Base-by-base conservation (phyloP, 2,329 filamentous ascomycete species). In the Diaporthe longicolla region DNA sequence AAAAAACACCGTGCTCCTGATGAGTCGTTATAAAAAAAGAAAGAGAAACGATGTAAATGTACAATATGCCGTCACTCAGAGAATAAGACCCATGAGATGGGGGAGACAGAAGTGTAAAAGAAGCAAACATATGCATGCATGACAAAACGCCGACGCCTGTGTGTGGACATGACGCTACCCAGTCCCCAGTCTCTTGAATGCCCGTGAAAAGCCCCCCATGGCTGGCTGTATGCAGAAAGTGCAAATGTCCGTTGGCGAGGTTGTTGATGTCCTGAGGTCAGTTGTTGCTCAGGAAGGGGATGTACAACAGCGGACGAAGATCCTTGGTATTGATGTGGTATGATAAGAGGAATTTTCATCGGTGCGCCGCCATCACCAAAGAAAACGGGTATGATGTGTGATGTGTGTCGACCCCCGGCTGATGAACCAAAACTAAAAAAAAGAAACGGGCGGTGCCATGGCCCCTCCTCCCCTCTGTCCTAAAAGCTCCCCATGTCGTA, bases 61-160 rank as follows among this genome's bases (percentile, higher is more conserved):
- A 71, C 70, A 71, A 54, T 63, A 45, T 71, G 59, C 59, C 57
- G 37, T 71, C 70, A 71, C 50, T 71, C 57, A 40, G 32, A 63
- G 70, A 71, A 85, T 89, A 55, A 71, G 40, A 71, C 66, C 66
- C 40, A 48, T 35, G n/a, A 24, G 40, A 45, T 9, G 21, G 45
- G 17, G 24, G 17, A 48, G 55, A 40, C 13, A 48, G 40, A 37
- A 63, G 29, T 5, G 29, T 8, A n/a, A 5, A 61, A 29, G 63
- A 40, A 59, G 17, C n/a, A 52, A 52, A 71, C 13, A 65, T 40
- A 43, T 52, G 43, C 52, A 61, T 52, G 43, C 59, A 63, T 40
- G 69, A 43, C 45, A 72, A 50, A 66, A 72, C 57, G 45, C 66
- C 58, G 69, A 73, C 72, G 58, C 72, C 72, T 61, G 24, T 65